A percentile compares a stretch with the other conserved stretches of the same genome.
phyloP scores from a whole-genome alignment of 495 filamentous ascomycete species.

The Saxophila tyrrhenica region DNA sequence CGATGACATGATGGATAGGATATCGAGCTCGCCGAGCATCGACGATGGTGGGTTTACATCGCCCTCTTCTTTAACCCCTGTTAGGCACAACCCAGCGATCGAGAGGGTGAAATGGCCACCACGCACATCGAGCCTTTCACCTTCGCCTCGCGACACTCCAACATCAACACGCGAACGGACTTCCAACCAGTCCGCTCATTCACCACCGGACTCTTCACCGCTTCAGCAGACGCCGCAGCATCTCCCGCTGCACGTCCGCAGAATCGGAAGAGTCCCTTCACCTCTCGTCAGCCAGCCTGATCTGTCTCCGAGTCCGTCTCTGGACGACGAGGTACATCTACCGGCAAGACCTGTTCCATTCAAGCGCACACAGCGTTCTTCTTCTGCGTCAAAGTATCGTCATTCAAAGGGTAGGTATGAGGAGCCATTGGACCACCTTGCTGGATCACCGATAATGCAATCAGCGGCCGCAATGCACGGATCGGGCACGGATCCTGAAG shows the following conservation, averaged over 20 bases:
- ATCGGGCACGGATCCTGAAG: too few relatives aligned
- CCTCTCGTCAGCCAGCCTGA: slow-evolving; percentile 30
- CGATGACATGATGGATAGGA: slow-evolving; percentile 89
- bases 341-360: neutral
- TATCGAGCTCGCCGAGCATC: slow-evolving; percentile 95
- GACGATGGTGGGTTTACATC: slow-evolving; percentile 76
- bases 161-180: slow-evolving; percentile 11
- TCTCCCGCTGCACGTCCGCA: slow-evolving; percentile 19
- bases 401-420: slow-evolving; percentile 15
- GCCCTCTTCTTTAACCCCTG: slow-evolving; percentile 20
- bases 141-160: slow-evolving; percentile 9
- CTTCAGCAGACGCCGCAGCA: slow-evolving; percentile 30
- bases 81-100: neutral
- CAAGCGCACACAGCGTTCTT: neutral
- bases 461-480: neutral
- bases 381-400: slow-evolving; percentile 18
- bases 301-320: slow-evolving; percentile 10
- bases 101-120: slow-evolving; percentile 17
- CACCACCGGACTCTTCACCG: slow-evolving; percentile 26
- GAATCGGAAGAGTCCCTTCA: slow-evolving; percentile 34
- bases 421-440: neutral
- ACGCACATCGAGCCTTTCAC: slow-evolving; percentile 25
- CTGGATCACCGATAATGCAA: neutral
- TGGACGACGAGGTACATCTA: neutral
- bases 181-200: slow-evolving; percentile 17